phyloP scores from a whole-genome alignment of 805 yeast genomes.

The Spathaspora girioi region DNA sequence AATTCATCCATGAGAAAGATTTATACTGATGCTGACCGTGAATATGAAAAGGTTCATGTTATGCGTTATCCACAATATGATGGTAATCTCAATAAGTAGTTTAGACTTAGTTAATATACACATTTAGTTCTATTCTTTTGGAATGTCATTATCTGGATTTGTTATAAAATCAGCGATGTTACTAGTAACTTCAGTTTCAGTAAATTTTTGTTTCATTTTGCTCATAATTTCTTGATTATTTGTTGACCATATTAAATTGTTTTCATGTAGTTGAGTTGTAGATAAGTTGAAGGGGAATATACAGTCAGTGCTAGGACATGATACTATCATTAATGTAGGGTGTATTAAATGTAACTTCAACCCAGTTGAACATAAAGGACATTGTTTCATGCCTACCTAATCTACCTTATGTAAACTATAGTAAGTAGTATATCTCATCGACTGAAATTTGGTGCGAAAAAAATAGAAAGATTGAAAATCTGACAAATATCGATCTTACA shows the following conservation, averaged over 20 bases:
- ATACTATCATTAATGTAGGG: conserved; percentile 20
- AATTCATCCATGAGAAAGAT: conserved; percentile 26
- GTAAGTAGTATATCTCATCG: too few species aligned
- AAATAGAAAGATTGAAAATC: too few species aligned
- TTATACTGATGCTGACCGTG: conserved; percentile 25
- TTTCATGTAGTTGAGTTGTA: conserved; percentile 22
- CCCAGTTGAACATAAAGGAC: conserved; percentile 26
- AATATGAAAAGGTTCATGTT: conserved; percentile 19
- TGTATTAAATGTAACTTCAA: conserved; percentile 24
- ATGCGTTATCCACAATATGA: conserved; percentile 8
- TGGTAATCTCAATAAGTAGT: conserved; percentile 3
- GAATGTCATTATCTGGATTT: conserved; percentile 14
- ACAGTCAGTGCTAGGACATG: conserved; percentile 26
- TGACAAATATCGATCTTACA: too few species aligned
- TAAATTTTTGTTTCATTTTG: conserved; percentile 20
- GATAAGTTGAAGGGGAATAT: conserved; percentile 31
- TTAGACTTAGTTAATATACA: conserved; percentile 1
- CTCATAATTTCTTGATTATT: conserved; percentile 24
- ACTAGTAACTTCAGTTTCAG: conserved; percentile 19
- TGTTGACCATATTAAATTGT: conserved; percentile 16
- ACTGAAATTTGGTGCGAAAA: too few species aligned
- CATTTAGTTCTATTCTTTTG: neutral
- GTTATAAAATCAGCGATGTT: conserved; percentile 24
- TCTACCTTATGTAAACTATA: too few species aligned
- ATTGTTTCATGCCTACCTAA: conserved; percentile 14